Evolutionary conservation across 208 protist species (phyloP).

Genomic region (Trypanosoma congolense): DNA sequence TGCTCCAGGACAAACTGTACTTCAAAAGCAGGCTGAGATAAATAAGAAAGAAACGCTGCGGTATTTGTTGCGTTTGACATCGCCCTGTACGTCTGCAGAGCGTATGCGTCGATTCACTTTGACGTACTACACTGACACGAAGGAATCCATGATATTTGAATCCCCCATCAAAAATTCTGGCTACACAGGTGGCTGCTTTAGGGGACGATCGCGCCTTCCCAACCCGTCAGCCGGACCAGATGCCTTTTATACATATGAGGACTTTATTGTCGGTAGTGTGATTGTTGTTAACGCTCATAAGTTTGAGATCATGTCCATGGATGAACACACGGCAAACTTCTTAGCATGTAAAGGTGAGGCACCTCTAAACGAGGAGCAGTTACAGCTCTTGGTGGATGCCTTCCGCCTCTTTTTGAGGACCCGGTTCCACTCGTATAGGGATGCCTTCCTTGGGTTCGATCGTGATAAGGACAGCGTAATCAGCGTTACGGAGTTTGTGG

Average conservation of each 20-base stretch:
- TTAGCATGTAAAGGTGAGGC: slow-evolving; percentile 28
- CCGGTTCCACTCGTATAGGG: slow-evolving; percentile 65
- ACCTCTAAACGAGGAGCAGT: slow-evolving; percentile 27
- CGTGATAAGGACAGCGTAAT: slow-evolving; percentile 80
- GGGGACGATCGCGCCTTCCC: slow-evolving; percentile 57
- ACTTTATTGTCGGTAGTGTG: slow-evolving; percentile 65
- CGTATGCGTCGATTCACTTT: slow-evolving; percentile 67
- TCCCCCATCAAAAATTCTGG: slow-evolving; percentile 56
- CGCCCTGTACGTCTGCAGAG: slow-evolving; percentile 46
- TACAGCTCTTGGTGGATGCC: slow-evolving; percentile 48
- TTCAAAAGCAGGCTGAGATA: background rate
- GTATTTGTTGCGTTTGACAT: slow-evolving; percentile 57
- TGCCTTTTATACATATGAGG: slow-evolving; percentile 48
- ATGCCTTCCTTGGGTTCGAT: slow-evolving; percentile 82
- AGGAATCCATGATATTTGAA: slow-evolving; percentile 84
- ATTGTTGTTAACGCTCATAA: slow-evolving; percentile 59
- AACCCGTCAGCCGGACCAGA: slow-evolving; percentile 31
- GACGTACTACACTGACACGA: slow-evolving; percentile 83
- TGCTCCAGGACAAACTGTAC: background rate
- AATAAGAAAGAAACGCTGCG: slow-evolving; percentile 57
- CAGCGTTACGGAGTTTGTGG: slow-evolving; percentile 63
- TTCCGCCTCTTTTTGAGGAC: slow-evolving; percentile 68
- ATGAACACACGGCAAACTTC: slow-evolving; percentile 74
- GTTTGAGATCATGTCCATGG: slow-evolving; percentile 75
- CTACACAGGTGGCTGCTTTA: slow-evolving; percentile 75